Evolutionary conservation across 2,329 filamentous ascomycete species (phyloP).

Genomic region (Thelonectria rubi): DNA sequence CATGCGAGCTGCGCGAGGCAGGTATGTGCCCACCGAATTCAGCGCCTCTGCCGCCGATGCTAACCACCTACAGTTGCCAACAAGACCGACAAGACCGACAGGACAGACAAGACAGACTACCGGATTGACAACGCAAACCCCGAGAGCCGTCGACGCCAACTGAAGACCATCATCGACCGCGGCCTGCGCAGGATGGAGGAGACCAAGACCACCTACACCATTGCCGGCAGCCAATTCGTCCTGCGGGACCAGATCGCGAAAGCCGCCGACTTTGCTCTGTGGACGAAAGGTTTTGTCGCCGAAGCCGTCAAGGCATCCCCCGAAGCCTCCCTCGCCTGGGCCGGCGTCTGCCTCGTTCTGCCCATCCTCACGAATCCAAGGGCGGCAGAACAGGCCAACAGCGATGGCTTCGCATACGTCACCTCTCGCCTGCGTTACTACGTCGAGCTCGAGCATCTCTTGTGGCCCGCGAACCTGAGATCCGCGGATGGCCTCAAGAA

Average conservation of each 20-base stretch:
- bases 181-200: slow-evolving; percentile 30
- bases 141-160: not conserved
- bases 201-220: slow-evolving; percentile 31
- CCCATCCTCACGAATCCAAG: slow-evolving; percentile 47
- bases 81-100: not conserved
- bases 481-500: not conserved
- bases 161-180: slow-evolving; percentile 26
- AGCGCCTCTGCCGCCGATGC: not conserved
- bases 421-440: slow-evolving; percentile 45
- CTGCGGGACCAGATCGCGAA: slow-evolving; percentile 37
- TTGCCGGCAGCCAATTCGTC: slow-evolving; percentile 32
- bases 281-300: slow-evolving; percentile 38
- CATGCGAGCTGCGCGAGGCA: not conserved
- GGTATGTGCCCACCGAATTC: not conserved
- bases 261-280: slow-evolving; percentile 29
- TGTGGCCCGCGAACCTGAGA: slow-evolving; percentile 26
- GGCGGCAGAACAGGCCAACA: slow-evolving; percentile 43
- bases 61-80: not conserved
- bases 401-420: slow-evolving; percentile 46
- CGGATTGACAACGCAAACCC: not conserved
- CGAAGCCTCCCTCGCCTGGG: slow-evolving; percentile 45
- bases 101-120: too few relatives aligned
- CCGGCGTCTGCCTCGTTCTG: slow-evolving; percentile 49
- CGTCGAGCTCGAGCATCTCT: slow-evolving; percentile 40
- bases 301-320: slow-evolving; percentile 44